Percentiles rank a stretch among this genome's conserved stretches.
phyloP scores from a whole-genome alignment of 345 rosid species.

The Laguncularia racemosa region DNA sequence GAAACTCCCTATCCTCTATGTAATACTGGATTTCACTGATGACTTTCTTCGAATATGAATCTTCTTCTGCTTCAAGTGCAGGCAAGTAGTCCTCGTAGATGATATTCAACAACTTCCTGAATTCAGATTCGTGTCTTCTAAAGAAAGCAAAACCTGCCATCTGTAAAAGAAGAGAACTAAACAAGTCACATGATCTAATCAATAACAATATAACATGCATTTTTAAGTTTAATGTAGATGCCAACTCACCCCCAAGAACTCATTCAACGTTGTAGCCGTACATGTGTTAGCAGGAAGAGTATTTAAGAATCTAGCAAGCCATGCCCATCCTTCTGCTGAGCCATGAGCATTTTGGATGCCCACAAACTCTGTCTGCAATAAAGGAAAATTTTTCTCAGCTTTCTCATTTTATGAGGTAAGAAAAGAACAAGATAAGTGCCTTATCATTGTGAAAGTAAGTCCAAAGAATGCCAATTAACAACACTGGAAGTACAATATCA shows the following conservation, averaged over 20 bases:
- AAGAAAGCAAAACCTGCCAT: slow-evolving; percentile 73
- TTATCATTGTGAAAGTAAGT: too few species aligned
- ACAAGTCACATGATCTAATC: neutral
- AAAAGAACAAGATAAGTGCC: neutral
- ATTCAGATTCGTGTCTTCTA: slow-evolving; percentile 57
- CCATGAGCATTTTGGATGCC: slow-evolving; percentile 62
- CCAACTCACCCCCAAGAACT: slow-evolving; percentile 60
- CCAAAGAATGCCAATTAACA: too few species aligned
- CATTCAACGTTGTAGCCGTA: slow-evolving; percentile 65
- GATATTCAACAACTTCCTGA: slow-evolving; percentile 48
- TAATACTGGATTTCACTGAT: slow-evolving; percentile 42
- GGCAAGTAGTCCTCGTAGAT: slow-evolving; percentile 46
- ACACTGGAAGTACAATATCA: too few species aligned
- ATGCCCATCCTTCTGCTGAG: slow-evolving; percentile 69
- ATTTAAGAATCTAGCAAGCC: slow-evolving; percentile 70
- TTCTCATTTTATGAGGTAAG: neutral
- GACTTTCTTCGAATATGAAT: slow-evolving; percentile 33
- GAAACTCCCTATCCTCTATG: slow-evolving; percentile 51
- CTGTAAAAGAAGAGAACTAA: slow-evolving; percentile 23
- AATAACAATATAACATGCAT: neutral
- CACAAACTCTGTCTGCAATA: slow-evolving; percentile 54
- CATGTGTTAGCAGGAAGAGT: slow-evolving; percentile 54
- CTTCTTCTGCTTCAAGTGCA: slow-evolving; percentile 40
- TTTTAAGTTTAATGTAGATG: neutral
- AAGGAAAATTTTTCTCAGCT: slow-evolving; percentile 11